Evolutionary conservation across 2,329 filamentous ascomycete species (phyloP).

Genomic region (Zasmidium citrigriseum): DNA sequence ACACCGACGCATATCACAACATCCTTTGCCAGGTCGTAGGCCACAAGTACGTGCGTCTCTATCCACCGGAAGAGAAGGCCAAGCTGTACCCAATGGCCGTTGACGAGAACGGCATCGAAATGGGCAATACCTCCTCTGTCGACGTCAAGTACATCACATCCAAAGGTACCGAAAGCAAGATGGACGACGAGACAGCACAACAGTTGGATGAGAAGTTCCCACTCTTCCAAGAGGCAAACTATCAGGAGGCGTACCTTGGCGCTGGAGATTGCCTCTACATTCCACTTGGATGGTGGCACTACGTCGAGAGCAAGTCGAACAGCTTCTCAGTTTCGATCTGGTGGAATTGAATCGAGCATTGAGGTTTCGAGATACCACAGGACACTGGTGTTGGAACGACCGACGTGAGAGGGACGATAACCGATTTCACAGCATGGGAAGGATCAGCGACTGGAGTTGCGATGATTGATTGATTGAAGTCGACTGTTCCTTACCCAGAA

Average conservation of each 20-base stretch:
- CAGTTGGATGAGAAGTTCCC: constrained; percentile 45
- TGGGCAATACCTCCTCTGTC: constrained; percentile 84
- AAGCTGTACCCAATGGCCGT: constrained; percentile 62
- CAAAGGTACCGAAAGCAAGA: neutral
- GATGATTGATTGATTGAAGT: too few relatives aligned
- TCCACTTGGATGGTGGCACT: constrained; percentile 97
- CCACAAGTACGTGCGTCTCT: constrained; percentile 87
- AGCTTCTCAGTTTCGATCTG: constrained; percentile 97
- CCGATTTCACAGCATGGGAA: too few relatives aligned
- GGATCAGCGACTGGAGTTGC: too few relatives aligned
- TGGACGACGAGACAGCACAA: neutral
- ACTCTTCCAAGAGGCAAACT: constrained; percentile 61
- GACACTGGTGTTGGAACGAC: too few relatives aligned
- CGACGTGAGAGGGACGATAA: too few relatives aligned
- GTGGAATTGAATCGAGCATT: constrained; percentile 66
- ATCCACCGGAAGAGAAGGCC: constrained; percentile 65
- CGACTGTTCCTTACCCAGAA: too few relatives aligned
- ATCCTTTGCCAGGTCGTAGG: constrained; percentile 88
- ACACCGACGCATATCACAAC: constrained; percentile 94
- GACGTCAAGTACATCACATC: constrained; percentile 56
- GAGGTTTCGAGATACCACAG: too few relatives aligned
- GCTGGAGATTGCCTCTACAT: constrained; percentile 87
- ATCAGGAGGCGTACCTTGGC: constrained; percentile 74
- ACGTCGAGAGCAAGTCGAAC: constrained; percentile 78
- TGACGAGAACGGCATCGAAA: constrained; percentile 72